These are phyloP conservation scores for Blastomyces parvus DNA, from an alignment of 2,329 filamentous ascomycete genomes.

Conservation along the genomic window DNA sequence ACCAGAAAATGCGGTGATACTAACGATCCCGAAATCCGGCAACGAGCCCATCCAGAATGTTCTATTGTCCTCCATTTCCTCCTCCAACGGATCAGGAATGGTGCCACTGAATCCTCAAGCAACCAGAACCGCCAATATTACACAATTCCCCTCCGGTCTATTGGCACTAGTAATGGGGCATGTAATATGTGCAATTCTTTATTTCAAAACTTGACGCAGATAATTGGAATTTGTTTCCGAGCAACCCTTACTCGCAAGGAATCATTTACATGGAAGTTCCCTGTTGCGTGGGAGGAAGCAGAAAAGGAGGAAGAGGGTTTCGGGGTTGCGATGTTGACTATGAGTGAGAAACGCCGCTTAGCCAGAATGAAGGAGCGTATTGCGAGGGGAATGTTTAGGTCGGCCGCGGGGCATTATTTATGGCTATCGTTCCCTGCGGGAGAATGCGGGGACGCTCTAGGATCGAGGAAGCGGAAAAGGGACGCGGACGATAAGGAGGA, in stretches of 20 bases:
- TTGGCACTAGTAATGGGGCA: not conserved
- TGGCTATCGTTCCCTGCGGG: not conserved
- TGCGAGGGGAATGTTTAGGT: not conserved
- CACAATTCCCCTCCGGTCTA: not conserved
- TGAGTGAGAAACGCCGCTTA: not conserved
- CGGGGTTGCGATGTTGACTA: not conserved
- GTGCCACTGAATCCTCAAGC: not conserved
- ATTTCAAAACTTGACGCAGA: not conserved
- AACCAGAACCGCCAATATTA: not conserved
- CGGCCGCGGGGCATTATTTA: not conserved
- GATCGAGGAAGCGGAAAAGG: not conserved
- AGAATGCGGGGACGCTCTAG: not conserved
- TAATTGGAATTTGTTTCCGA: not conserved
- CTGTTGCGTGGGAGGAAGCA: not conserved
- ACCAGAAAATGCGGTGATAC: not conserved
- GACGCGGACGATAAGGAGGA: not conserved
- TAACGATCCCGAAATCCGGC: not conserved
- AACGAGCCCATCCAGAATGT: not conserved
- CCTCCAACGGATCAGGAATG: not conserved
- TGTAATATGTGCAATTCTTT: not conserved
- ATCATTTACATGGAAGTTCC: not conserved
- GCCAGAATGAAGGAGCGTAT: not conserved
- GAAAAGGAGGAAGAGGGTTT: not conserved
- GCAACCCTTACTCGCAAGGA: not conserved
- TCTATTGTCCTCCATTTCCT: not conserved